Conservation (phyloP, 352 stramenopile genomes). For the Globisporangium uncinulatum region DNA sequence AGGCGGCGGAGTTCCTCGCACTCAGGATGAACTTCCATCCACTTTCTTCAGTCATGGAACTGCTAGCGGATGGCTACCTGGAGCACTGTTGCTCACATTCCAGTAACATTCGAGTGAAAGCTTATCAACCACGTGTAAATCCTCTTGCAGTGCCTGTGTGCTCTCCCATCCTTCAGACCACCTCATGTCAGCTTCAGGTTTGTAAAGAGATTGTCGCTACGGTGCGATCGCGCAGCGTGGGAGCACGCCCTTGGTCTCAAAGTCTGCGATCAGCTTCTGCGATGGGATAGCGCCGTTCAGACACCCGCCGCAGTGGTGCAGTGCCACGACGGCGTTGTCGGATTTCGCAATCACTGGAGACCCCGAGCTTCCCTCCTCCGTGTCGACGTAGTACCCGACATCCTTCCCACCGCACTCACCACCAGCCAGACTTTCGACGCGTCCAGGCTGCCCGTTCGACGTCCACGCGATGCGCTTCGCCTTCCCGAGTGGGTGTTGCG, state of each 20-base stretch:
- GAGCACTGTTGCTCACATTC: no score
- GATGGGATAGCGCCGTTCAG: slow-evolving; percentile 58
- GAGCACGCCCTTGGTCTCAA: slow-evolving; percentile 31
- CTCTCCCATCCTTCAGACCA: no score
- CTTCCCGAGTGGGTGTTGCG: slow-evolving; percentile 31
- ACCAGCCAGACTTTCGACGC: slow-evolving; percentile 27
- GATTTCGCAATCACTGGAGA: slow-evolving; percentile 46
- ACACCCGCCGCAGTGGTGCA: slow-evolving; percentile 76
- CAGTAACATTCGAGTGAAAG: no score
- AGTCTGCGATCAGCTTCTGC: slow-evolving; percentile 40
- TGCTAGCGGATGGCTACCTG: no score
- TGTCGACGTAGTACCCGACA: slow-evolving; percentile 73
- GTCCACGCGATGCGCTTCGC: slow-evolving; percentile 33
- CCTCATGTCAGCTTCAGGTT: no score
- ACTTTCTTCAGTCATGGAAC: no score
- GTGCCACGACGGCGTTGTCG: slow-evolving; percentile 63
- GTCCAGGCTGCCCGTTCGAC: slow-evolving; percentile 16
- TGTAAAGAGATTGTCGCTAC: background rate
- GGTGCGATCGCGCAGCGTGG: slow-evolving; percentile 27
- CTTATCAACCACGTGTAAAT: no score
- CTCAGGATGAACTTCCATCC: no score
- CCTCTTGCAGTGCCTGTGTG: no score
- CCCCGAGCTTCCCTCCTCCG: slow-evolving; percentile 61
- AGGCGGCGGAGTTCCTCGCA: no score
- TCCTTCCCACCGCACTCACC: slow-evolving; percentile 42